phyloP scores from a whole-genome alignment of 2,329 filamentous ascomycete genomes.

The Epichloe aotearoae region DNA sequence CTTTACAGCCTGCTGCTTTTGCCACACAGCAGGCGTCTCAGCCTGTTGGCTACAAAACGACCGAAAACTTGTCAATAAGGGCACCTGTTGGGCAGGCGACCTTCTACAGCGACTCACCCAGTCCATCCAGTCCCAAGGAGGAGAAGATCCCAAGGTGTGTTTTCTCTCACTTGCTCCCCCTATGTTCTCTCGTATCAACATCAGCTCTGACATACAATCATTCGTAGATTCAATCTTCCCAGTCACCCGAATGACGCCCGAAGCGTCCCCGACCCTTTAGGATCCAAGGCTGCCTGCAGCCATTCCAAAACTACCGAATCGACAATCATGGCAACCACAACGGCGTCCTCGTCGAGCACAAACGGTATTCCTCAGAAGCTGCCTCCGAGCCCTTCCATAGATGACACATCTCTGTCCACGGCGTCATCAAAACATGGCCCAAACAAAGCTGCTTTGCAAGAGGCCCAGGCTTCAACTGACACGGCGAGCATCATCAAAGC shows the following conservation, averaged over 20 bases:
- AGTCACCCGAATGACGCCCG: constrained; percentile 35
- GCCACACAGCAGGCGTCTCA: constrained; percentile 13
- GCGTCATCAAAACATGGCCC: constrained; percentile 46
- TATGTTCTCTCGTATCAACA: background rate
- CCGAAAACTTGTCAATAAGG: constrained; percentile 3
- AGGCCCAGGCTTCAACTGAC: constrained; percentile 52
- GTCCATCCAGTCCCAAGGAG: constrained; percentile 20
- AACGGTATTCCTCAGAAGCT: constrained; percentile 25
- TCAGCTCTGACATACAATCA: background rate
- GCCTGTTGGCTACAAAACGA: constrained; percentile 7
- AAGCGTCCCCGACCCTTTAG: constrained; percentile 31
- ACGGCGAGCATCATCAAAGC: constrained; percentile 67
- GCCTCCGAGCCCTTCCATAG: constrained; percentile 70
- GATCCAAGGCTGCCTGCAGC: constrained; percentile 29
- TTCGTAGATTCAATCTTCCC: constrained; percentile 14
- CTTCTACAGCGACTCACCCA: constrained; percentile 25
- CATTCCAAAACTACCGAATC: constrained; percentile 22
- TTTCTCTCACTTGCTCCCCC: too few relatives aligned
- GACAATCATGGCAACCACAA: constrained; percentile 34
- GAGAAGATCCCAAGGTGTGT: constrained; percentile 21
- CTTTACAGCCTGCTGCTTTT: constrained; percentile 13
- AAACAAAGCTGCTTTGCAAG: constrained; percentile 42
- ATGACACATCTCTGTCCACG: constrained; percentile 79
- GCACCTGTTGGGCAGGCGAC: constrained; percentile 15
- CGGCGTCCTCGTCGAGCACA: constrained; percentile 21